Evolutionary conservation across 2,329 filamentous ascomycete species (phyloP).

Genomic region (Trichoderma aggressivum): DNA sequence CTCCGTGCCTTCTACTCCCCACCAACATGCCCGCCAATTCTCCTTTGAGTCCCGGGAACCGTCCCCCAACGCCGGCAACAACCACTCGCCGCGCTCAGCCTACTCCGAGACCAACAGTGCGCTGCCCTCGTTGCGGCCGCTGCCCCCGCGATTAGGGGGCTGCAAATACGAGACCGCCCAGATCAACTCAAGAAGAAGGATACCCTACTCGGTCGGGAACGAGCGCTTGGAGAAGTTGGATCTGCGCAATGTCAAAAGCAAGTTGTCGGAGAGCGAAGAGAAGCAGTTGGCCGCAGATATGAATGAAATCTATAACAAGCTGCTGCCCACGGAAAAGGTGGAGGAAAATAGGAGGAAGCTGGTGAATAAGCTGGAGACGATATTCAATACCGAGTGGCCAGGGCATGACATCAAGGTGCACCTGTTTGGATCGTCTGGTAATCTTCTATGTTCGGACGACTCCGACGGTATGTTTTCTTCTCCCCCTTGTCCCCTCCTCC

Average conservation of each 20-base stretch:
- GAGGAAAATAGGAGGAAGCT: conserved; percentile 72
- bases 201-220: conserved; percentile 87
- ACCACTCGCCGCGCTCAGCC: conserved; percentile 83
- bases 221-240: conserved; percentile 72
- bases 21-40: conserved; percentile 81
- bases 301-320: conserved; percentile 75
- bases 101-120: conserved; percentile 83
- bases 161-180: conserved; percentile 90
- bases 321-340: conserved; percentile 78
- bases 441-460: conserved; percentile 88
- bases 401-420: conserved; percentile 85
- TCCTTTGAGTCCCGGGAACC: conserved; percentile 74
- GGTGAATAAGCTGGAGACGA: conserved; percentile 80
- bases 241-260: conserved; percentile 67
- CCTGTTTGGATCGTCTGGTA: conserved; percentile 97
- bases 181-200: conserved; percentile 75
- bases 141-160: conserved; percentile 55
- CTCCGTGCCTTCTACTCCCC: conserved; percentile 90
- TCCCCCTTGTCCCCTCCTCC: background rate
- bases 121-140: conserved; percentile 64
- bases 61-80: conserved; percentile 72
- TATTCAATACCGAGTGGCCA: conserved; percentile 90
- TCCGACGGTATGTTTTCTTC: conserved; percentile 75
- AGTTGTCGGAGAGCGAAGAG: conserved; percentile 69
- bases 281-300: conserved; percentile 76